Evolutionary conservation across 805 yeast genomes (phyloP).

Genomic region (Candida rishiriensis): DNA sequence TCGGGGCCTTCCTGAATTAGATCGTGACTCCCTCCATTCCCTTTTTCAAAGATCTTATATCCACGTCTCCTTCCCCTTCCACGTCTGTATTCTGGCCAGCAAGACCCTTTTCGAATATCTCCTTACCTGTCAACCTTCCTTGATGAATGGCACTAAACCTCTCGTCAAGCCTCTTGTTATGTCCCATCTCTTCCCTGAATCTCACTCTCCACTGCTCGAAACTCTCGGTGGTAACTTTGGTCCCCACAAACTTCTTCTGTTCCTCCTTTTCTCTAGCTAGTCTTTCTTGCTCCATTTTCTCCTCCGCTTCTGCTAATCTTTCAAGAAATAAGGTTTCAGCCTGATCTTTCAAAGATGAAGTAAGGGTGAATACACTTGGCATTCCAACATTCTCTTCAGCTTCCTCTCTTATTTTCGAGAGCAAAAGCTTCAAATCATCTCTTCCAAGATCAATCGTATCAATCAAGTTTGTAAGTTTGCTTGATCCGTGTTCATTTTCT

Average conservation of each 20-base stretch:
- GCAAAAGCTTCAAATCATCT: constrained; percentile 40
- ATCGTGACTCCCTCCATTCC: constrained; percentile 10
- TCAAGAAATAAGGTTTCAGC: constrained; percentile 65
- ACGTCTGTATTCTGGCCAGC: constrained; percentile 64
- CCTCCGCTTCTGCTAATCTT: constrained; percentile 52
- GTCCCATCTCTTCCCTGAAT: constrained; percentile 70
- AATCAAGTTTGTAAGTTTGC: constrained; percentile 46
- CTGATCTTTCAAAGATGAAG: constrained; percentile 72
- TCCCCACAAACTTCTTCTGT: constrained; percentile 86
- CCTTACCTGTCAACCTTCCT: constrained; percentile 81
- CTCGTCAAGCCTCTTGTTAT: constrained; percentile 52
- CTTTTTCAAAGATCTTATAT: constrained; percentile 10
- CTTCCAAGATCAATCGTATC: constrained; percentile 54
- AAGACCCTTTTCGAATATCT: constrained; percentile 86
- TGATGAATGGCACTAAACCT: constrained; percentile 56
- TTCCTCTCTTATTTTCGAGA: constrained; percentile 43
- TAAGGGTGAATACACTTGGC: constrained; percentile 83
- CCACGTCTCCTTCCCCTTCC: constrained; percentile 31
- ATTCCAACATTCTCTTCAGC: constrained; percentile 82
- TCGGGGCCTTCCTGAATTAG: background rate
- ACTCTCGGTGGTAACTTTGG: constrained; percentile 79
- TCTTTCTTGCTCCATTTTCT: constrained; percentile 52
- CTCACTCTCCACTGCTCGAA: constrained; percentile 65
- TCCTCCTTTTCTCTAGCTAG: constrained; percentile 71
- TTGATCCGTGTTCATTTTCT: constrained; percentile 29